Percentiles rank a stretch among this genome's conserved stretches.
phyloP scores from a whole-genome alignment of 441 rosid species.

The Syzygium syzygioides region DNA sequence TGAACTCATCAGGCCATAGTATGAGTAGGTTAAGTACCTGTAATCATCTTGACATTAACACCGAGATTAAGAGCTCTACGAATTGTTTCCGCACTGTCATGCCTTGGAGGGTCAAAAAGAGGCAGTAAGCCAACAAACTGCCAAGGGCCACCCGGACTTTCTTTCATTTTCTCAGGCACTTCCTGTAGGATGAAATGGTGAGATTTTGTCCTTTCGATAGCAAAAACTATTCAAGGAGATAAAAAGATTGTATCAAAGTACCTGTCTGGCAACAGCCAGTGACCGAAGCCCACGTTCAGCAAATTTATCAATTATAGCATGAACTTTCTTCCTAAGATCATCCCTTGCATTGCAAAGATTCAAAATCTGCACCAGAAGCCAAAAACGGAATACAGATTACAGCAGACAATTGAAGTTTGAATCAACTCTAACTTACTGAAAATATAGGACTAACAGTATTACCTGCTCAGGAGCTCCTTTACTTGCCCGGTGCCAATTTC shows the following conservation, averaged over 20 bases:
- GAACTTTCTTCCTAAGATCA: constrained; percentile 60
- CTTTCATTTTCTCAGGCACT: constrained; percentile 58
- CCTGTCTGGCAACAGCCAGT: constrained; percentile 66
- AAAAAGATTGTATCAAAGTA: not conserved
- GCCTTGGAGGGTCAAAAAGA: constrained; percentile 78
- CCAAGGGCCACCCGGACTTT: constrained; percentile 62
- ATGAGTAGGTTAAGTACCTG: constrained; percentile 38
- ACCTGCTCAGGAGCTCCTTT: constrained; percentile 99
- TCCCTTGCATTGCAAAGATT: constrained; percentile 56
- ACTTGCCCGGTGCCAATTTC: constrained; percentile 88
- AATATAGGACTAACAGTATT: not conserved
- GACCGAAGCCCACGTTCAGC: constrained; percentile 93
- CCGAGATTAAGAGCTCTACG: constrained; percentile 88
- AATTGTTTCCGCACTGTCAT: constrained; percentile 96
- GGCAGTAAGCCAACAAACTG: constrained; percentile 68
- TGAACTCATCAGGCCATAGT: not conserved
- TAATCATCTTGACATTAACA: constrained; percentile 97
- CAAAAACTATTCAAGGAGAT: not conserved
- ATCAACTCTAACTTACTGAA: not conserved
- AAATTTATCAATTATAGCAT: constrained; percentile 49
- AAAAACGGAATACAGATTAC: not conserved
- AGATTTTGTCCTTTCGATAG: not conserved
- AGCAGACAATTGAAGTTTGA: not conserved
- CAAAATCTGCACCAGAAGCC: constrained; percentile 43
- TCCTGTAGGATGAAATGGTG: constrained; percentile 20